Conservation (phyloP, 1,284 basidiomycete genomes). For the Athelia psychrophila region DNA sequence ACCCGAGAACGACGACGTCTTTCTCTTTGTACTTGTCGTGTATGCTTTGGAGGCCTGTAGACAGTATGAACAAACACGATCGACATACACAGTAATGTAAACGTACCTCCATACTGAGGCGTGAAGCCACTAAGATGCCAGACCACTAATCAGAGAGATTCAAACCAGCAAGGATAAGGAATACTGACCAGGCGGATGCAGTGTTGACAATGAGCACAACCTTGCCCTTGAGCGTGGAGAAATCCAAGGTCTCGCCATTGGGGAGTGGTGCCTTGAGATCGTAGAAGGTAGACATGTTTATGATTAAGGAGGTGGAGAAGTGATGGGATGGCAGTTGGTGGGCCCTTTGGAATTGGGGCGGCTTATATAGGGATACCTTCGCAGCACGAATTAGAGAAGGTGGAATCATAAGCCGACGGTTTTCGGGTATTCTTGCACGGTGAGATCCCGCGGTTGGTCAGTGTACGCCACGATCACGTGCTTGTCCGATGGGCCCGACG, state of each 20-base stretch:
- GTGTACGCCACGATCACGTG: no score
- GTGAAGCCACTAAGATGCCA: slow-evolving; percentile 69
- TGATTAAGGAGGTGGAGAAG: no score
- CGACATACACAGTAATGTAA: not conserved
- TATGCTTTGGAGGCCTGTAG: slow-evolving; percentile 70
- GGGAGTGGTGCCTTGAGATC: slow-evolving; percentile 62
- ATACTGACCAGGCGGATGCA: slow-evolving; percentile 66
- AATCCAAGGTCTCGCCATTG: slow-evolving; percentile 50
- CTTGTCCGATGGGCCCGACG: no score
- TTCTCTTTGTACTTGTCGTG: slow-evolving; percentile 83
- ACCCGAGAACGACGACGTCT: slow-evolving; percentile 79
- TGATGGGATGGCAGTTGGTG: no score
- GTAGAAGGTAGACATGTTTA: slow-evolving; percentile 47
- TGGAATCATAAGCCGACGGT: no score
- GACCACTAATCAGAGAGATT: slow-evolving; percentile 5
- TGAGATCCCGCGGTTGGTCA: no score
- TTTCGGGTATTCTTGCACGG: no score
- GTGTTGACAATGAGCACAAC: slow-evolving; percentile 74
- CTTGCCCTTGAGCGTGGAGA: slow-evolving; percentile 70
- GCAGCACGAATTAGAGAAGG: no score
- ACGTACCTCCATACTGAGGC: slow-evolving; percentile 77
- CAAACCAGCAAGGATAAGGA: not conserved
- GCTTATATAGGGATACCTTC: no score
- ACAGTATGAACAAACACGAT: not conserved
- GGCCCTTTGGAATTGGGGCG: no score